Conservation (phyloP, 2,329 filamentous ascomycete species). For the Ramichloridium luteum region DNA sequence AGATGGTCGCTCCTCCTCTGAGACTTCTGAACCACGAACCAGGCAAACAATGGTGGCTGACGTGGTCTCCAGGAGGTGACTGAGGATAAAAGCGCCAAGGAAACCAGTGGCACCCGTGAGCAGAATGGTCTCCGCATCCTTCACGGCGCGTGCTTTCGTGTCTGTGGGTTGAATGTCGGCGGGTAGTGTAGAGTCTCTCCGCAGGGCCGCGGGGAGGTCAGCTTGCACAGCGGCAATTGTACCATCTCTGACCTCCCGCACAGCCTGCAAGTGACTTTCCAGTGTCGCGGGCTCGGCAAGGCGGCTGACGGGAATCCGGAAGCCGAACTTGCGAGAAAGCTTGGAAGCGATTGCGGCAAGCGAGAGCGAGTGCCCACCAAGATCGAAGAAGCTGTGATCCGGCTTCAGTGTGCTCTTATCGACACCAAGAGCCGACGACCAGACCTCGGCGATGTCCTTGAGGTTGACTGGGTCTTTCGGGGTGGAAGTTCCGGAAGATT, state of each 20-base stretch:
- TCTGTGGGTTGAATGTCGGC: conserved; percentile 50
- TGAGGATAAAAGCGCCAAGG: conserved; percentile 61
- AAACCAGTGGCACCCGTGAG: conserved; percentile 68
- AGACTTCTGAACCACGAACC: conserved; percentile 58
- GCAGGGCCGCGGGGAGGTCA: conserved; percentile 57
- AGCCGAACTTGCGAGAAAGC: conserved; percentile 57
- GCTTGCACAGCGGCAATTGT: conserved; percentile 64
- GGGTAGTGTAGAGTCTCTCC: conserved; percentile 53
- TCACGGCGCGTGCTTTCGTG: conserved; percentile 45
- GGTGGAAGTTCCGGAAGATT: conserved; percentile 6
- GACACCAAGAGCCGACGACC: conserved; percentile 59
- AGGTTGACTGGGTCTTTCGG: conserved; percentile 52
- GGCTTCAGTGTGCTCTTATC: conserved; percentile 49
- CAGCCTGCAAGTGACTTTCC: conserved; percentile 57
- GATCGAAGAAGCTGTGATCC: conserved; percentile 68
- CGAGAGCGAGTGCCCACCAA: conserved; percentile 66
- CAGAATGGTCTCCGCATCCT: conserved; percentile 55
- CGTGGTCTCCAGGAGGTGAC: conserved; percentile 54
- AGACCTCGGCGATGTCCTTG: conserved; percentile 56
- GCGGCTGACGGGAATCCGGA: conserved; percentile 57
- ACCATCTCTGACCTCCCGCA: conserved; percentile 59
- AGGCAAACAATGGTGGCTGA: conserved; percentile 59
- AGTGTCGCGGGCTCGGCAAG: conserved; percentile 62
- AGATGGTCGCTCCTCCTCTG: conserved; percentile 49
- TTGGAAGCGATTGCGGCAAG: conserved; percentile 66